Base-by-base conservation (phyloP, 495 filamentous ascomycete genomes). In the Astrothelium subdiscretum region DNA sequence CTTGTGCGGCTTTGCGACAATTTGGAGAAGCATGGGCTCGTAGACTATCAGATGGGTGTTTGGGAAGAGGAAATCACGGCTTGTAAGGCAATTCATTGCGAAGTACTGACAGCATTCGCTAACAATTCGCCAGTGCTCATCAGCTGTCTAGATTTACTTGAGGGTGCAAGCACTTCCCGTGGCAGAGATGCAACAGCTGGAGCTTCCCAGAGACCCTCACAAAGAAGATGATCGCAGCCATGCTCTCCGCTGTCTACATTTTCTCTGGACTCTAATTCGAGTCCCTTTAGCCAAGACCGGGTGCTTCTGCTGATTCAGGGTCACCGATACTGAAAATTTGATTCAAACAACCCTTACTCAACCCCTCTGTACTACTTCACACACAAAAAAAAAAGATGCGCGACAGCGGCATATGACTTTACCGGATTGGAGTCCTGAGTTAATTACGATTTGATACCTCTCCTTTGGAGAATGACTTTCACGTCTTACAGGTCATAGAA, bases 41-140 rank as follows among this genome's bases (percentile, higher is more conserved):
- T 98, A 6, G 94, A 98, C 75, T 98, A 97, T 72, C 87, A 97
- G 68, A 94, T 96, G 77, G 94, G 94, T 2, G 89, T 97, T 52
- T 92, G 89, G 83, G 94, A 97, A 73, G 92, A 97, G 71, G 87
- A 89, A 66, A 97, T 98, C 66, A 80, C 96, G 54, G 81, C 80
- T 59, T 80, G 91, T 94, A 80, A 67, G 89, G 48, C 4, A 29
- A 8, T 79, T 54, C 60, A 65, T 42, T 35, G 38, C 61, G 48
- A 61, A 61, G 0, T 6, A 12, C 29, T 29, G 6, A 11, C 0
- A 11, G 24, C 2, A 20, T 8, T 54, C 5, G 20, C 48, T 54
- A 29, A 54, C 4, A 27, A 5, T 8, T 11, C 29, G 48, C 5
- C 6, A 54, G 48, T 54, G 4, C 48, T 54, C 20, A 54, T 54